These are phyloP conservation scores for Baorangia bicolor DNA, from an alignment of 768 basidiomycete genomes.

Conservation along the genomic window DNA sequence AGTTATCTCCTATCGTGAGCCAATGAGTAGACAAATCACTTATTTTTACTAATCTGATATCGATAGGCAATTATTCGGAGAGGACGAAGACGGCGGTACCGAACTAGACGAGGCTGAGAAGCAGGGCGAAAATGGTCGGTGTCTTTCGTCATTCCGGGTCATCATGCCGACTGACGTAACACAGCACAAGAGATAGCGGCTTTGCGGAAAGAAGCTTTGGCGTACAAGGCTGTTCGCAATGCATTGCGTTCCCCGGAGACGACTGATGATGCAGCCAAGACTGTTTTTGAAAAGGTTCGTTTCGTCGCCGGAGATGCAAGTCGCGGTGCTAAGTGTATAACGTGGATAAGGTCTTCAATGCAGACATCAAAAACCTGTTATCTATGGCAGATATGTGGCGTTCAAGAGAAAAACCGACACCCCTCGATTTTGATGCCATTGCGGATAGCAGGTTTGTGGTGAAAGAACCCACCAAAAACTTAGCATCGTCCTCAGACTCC, in stretches of 20 bases:
- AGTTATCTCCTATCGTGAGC: slow-evolving; percentile 90
- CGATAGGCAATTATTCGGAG: slow-evolving; percentile 87
- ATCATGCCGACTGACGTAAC: not conserved
- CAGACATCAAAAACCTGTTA: slow-evolving; percentile 85
- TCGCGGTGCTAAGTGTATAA: not conserved
- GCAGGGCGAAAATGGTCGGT: slow-evolving; percentile 86
- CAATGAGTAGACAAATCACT: not conserved
- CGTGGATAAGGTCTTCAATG: slow-evolving; percentile 70
- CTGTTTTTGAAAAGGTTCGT: slow-evolving; percentile 81
- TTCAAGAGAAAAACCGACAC: slow-evolving; percentile 78
- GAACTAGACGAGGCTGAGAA: slow-evolving; percentile 93
- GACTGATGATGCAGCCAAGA: slow-evolving; percentile 54
- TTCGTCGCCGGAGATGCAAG: not conserved
- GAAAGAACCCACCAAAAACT: slow-evolving; percentile 27
- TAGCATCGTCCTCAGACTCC: slow-evolving; percentile 9
- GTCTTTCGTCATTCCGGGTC: slow-evolving; percentile 12
- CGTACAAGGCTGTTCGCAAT: slow-evolving; percentile 78
- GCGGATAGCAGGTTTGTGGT: slow-evolving; percentile 58
- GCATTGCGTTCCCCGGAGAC: slow-evolving; percentile 51
- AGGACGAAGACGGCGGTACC: slow-evolving; percentile 76
- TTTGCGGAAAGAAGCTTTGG: slow-evolving; percentile 83
- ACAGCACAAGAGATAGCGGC: slow-evolving; percentile 88
- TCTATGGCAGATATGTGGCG: slow-evolving; percentile 99
- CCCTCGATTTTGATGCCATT: slow-evolving; percentile 81
- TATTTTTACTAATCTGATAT: not conserved